Base-by-base conservation (phyloP, 345 rosid species). In the Noccaea bulbosa region DNA sequence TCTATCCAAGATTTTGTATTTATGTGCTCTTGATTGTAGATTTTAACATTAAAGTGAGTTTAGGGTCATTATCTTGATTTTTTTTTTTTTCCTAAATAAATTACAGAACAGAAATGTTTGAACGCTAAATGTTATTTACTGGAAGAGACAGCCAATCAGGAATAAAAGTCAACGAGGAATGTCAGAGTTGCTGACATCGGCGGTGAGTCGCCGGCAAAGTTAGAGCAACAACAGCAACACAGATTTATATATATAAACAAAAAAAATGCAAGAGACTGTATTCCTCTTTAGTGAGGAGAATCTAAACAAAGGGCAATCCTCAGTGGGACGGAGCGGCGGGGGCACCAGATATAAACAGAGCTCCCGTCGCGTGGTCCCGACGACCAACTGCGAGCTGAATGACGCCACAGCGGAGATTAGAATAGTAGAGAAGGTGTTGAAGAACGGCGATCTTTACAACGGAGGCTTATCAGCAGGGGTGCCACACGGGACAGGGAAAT, bases 401-500 rank as follows among this genome's bases (percentile, higher is more conserved):
- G 51, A 58, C 5, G 5, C 35, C 16, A 27, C 81, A 0, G 69
- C 74, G 1, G 77, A 71, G 69, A 72, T 57, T 10, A 74, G 67
- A 30, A 62, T 63, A 56, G 77, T 80, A 7, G 88, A 84, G 62
- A 83, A 81, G 43, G 41, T 77, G 11, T 71, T 90, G 4, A 78
- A 84, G 48, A 87, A 84, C 60, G 92, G 96, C 1, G 96, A 89
- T 53, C 79, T 82, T 20, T 89, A 89, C 79, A 80, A 83, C 1
- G 89, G 96, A n/a, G 72, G 80, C 7, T 79, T 84, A 69, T 53
- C 79, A 0, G 82, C 80, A 0, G 70, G 78, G 37, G 79, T 85
- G 7, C 96, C 92, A 0, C 84, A 89, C 55, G 92, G 90, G 27
- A 71, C 71, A 20, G 96, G 92, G 17, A 85, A 85, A 82, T 87